Percentiles rank a stretch among this genome's conserved stretches.
Evolutionary conservation across 1,139 yeast genomes (phyloP).

Genomic region (Saccharomyces uvarum): DNA sequence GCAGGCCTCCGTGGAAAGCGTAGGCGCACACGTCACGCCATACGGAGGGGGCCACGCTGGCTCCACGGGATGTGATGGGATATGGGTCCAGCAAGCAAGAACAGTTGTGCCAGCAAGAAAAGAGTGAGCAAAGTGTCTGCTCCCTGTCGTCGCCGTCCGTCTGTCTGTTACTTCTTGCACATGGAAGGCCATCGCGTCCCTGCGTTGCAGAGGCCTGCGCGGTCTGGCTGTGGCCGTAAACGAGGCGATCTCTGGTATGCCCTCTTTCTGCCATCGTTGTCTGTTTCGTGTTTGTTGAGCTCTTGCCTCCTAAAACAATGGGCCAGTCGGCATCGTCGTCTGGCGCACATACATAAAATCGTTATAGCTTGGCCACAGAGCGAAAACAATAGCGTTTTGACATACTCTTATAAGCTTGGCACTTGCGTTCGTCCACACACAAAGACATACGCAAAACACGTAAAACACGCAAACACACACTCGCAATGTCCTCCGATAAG

Average conservation of each 20-base stretch:
- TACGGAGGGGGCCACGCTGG: too few species aligned
- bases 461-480: background rate
- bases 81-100: background rate
- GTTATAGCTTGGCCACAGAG: background rate
- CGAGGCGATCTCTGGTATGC: background rate
- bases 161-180: background rate
- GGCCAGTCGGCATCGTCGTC: background rate
- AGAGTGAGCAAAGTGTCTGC: background rate
- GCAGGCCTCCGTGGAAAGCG: too few species aligned
- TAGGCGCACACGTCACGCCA: too few species aligned
- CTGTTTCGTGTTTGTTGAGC: slow-evolving; percentile 1
- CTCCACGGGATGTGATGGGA: too few species aligned
- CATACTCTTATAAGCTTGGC: background rate
- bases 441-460: background rate
- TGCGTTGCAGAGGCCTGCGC: background rate
- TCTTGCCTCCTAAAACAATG: background rate
- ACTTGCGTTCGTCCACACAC: background rate
- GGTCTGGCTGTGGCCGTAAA: background rate
- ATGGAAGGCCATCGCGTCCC: background rate
- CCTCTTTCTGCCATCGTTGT: background rate
- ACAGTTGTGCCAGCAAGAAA: background rate
- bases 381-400: background rate
- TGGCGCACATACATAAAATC: background rate
- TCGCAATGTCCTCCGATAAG: background rate
- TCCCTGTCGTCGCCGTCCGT: background rate